Evolutionary conservation across 2,329 filamentous ascomycete genomes (phyloP), one percentile per base, ranked within the genome.

Genomic region (Fusarium acutatum): DNA sequence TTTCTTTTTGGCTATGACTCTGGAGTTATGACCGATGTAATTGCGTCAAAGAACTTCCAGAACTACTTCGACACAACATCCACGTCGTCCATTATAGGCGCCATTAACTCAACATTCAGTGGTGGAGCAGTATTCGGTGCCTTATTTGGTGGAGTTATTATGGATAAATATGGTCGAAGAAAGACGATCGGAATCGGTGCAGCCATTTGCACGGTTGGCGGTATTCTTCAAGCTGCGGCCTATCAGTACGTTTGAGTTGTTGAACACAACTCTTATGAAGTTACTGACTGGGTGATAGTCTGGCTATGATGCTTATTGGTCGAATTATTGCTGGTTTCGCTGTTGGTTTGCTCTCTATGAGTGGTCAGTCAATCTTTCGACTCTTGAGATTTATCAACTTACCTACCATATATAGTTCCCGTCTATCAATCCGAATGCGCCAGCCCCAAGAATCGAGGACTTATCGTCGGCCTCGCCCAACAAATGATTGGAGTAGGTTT

Each of bases 61-160:
- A 60, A 75, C 7, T 88, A 84, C 77, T 90, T 90, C 80, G 77
- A 88, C 57, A 89, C 88, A 12, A 81, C 37, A 77, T 84, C 20
- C 85, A 73, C 75, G 4, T 77, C 75, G 2, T 65, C 75, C 46
- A 77, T 87, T 22, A 84, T 89, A 53, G 89, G 88, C 7, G 88
- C 88, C n/a, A 89, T 90, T 77, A 89, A 89, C 77, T 87, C 87
- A 41, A 89, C 88, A 3, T 90, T 90, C 71, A 78, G 68, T 20
- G 76, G 76, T n/a, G 75, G 76, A 6, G 76, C 76, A 7, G 76
- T 75, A 14, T 74, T 77, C n/a, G 76, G 76, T 4, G 74, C 75
- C 3, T 35, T 78, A 6, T 75, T 78, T 7, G 73, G 73, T 10
- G 76, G 76, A 28, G 69, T 69, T 0, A 89, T 88, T 5, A 88